Evolutionary conservation across 257 asterid species (phyloP).

Genomic region (Solanum chiquidenum): DNA sequence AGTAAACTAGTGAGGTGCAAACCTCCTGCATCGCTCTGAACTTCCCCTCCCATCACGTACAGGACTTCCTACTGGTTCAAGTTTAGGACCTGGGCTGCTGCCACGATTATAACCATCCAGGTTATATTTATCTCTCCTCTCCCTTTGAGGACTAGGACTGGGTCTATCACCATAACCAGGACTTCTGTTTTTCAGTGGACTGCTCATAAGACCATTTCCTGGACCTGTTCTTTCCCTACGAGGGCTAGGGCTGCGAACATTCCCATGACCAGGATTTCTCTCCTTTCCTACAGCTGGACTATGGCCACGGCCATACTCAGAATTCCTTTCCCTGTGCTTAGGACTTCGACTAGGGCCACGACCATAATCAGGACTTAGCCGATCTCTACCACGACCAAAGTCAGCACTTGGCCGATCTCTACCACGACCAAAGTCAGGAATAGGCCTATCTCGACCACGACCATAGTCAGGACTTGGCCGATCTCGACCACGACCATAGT

Average conservation of each 20-base stretch:
- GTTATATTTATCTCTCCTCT: conserved; percentile 26
- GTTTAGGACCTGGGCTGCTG: conserved; percentile 21
- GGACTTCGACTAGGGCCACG: conserved; percentile 29
- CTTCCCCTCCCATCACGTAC: conserved; percentile 37
- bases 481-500: conserved; percentile 16
- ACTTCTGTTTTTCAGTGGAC: conserved; percentile 18
- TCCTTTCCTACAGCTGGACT: conserved; percentile 36
- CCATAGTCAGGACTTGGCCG: conserved; percentile 25
- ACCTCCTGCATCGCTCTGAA: conserved; percentile 47
- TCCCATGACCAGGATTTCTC: conserved; percentile 19
- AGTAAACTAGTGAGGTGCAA: background rate
- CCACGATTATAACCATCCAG: conserved; percentile 28
- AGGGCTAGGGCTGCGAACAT: conserved; percentile 28
- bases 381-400: conserved; percentile 26
- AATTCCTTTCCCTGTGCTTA: conserved; percentile 29
- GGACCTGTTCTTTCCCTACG: conserved; percentile 22
- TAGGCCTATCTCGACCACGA: conserved; percentile 15
- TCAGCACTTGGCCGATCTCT: conserved; percentile 24
- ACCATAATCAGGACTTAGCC: conserved; percentile 27
- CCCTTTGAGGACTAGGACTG: conserved; percentile 31
- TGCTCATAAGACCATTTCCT: conserved; percentile 17
- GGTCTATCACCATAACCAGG: conserved; percentile 27
- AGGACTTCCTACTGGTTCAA: conserved; percentile 20
- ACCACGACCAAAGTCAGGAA: conserved; percentile 19
- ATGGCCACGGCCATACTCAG: conserved; percentile 24